phyloP scores from a whole-genome alignment of 2,329 filamentous ascomycete species.

The Saccharata proteae region DNA sequence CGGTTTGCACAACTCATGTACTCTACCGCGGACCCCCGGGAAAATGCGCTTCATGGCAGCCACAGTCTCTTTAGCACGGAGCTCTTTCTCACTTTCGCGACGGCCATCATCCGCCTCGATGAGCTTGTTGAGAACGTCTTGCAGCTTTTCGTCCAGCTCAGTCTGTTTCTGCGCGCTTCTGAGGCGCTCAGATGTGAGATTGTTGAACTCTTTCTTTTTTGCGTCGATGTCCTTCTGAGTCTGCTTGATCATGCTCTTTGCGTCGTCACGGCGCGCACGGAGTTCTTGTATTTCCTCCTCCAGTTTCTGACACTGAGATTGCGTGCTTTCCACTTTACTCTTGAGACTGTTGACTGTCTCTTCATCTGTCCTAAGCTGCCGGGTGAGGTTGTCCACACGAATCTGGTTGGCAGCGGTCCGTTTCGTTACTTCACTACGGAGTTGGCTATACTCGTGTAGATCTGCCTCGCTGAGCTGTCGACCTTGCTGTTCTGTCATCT shows the following conservation, averaged over 20 bases:
- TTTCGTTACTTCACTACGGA: conserved; percentile 75
- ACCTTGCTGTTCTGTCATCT: conserved; percentile 74
- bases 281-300: conserved; percentile 59
- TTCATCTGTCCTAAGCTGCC: conserved; percentile 82
- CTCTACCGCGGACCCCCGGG: conserved; percentile 68
- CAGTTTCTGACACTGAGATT: conserved; percentile 62
- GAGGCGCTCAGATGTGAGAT: conserved; percentile 70
- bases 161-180: conserved; percentile 70
- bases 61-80: conserved; percentile 69
- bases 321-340: conserved; percentile 70
- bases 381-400: conserved; percentile 73
- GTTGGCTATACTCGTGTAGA: conserved; percentile 75
- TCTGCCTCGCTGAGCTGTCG: conserved; percentile 76
- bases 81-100: conserved; percentile 74
- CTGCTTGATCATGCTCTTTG: conserved; percentile 50
- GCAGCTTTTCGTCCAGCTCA: conserved; percentile 84
- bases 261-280: conserved; percentile 52
- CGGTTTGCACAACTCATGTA: conserved; percentile 85
- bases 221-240: conserved; percentile 65
- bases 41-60: conserved; percentile 80
- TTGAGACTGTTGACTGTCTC: conserved; percentile 82
- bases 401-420: conserved; percentile 70
- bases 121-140: conserved; percentile 69
- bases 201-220: conserved; percentile 87
- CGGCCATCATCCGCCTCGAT: conserved; percentile 73